Conservation (phyloP, 345 rosid genomes). For the Ailanthus altissimus region DNA sequence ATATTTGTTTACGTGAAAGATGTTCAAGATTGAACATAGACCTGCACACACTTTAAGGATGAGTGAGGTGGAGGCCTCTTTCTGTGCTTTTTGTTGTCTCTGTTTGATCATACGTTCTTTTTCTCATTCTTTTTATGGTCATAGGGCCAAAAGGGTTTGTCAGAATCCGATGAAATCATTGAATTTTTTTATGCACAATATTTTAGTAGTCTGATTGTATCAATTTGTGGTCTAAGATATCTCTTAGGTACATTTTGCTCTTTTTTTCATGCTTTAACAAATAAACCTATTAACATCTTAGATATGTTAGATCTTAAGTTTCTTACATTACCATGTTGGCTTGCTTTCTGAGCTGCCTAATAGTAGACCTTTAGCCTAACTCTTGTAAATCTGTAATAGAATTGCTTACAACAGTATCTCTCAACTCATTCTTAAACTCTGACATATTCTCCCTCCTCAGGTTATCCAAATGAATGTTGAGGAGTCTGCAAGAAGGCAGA, state of each 20-base stretch:
- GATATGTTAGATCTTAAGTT: neutral
- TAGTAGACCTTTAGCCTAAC: neutral
- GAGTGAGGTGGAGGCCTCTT: neutral
- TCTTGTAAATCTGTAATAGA: neutral
- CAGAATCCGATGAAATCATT: neutral
- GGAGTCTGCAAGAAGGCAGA: conserved; percentile 60
- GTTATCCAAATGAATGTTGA: conserved; percentile 79
- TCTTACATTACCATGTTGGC: neutral
- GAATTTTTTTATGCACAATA: neutral
- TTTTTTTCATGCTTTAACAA: neutral
- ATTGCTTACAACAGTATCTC: conserved; percentile 13
- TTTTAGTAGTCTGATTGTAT: neutral
- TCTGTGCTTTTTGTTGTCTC: neutral
- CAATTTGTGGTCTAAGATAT: neutral
- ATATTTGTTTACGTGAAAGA: neutral
- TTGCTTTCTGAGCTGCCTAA: neutral
- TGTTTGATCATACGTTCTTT: neutral
- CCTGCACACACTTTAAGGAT: no score
- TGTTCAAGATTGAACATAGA: neutral
- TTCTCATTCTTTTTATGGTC: neutral
- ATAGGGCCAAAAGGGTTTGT: neutral
- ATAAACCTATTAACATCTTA: neutral
- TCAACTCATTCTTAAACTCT: conserved; percentile 14
- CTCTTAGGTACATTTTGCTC: neutral
- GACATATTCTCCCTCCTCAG: conserved; percentile 29